Evolutionary conservation across 75 land plant genomes (phyloP).

Genomic region (Cunninghamia lanceolata): DNA sequence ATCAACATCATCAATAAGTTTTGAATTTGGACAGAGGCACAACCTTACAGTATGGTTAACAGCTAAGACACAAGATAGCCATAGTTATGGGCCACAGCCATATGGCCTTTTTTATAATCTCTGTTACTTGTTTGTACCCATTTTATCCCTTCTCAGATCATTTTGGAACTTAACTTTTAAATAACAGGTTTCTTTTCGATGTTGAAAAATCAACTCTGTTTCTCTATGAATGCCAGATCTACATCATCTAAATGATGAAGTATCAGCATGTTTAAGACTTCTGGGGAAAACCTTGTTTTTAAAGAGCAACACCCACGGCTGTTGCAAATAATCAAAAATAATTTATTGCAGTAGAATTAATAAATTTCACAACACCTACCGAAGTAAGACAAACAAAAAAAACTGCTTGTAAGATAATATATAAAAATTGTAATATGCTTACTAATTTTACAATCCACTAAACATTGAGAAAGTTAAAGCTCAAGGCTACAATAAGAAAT

Average conservation of each 20-base stretch:
- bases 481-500: not conserved
- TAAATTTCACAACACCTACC: not conserved
- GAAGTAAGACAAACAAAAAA: not conserved
- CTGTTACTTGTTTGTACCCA: not conserved
- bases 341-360: not conserved
- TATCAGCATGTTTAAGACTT: not conserved
- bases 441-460: not conserved
- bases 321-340: not conserved
- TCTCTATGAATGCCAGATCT: not conserved
- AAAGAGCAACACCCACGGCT: not conserved
- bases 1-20: not conserved
- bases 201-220: not conserved
- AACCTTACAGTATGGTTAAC: not conserved
- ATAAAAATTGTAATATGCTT: not conserved
- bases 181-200: not conserved
- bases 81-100: not conserved
- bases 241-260: not conserved
- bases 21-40: not conserved
- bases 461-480: not conserved
- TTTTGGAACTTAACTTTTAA: not conserved
- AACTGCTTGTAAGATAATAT: not conserved
- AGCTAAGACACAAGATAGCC: not conserved
- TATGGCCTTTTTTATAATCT: not conserved
- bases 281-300: not conserved
- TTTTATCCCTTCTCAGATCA: not conserved